These are phyloP conservation scores for Fusarium bactridioides DNA, from an alignment of 2,329 filamentous ascomycete species.

Conservation along the genomic window DNA sequence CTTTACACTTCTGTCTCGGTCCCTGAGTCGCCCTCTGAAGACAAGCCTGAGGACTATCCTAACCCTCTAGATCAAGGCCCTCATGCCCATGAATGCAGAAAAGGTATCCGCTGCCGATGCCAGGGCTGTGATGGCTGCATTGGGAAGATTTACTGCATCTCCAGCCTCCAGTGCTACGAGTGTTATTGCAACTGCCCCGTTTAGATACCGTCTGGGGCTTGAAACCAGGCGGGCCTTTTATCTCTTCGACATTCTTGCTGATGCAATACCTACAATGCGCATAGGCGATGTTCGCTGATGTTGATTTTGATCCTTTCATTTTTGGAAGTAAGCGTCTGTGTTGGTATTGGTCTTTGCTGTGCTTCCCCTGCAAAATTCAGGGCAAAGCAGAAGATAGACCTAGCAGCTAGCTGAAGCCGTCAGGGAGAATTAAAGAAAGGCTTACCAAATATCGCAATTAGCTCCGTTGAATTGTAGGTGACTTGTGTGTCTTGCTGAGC, in stretches of 20 bases:
- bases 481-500: neutral
- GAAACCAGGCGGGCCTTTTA: fast-evolving
- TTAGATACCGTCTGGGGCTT: neutral
- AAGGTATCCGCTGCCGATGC: neutral
- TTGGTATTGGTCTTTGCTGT: neutral
- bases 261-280: neutral
- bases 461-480: too few species aligned
- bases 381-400: neutral
- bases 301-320: neutral
- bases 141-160: neutral
- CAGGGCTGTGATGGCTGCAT: neutral
- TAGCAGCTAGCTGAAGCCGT: too few species aligned
- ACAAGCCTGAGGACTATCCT: neutral
- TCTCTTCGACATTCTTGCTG: too few species aligned
- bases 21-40: neutral
- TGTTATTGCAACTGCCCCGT: constrained; percentile 2
- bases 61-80: fast-evolving
- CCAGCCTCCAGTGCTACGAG: neutral
- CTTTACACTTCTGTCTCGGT: fast-evolving
- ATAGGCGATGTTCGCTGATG: too few species aligned
- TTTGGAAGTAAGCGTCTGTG: too few species aligned
- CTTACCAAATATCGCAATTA: fast-evolving
- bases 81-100: neutral
- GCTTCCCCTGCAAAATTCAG: neutral
- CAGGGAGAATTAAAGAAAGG: neutral